Percentiles rank a stretch among this genome's conserved stretches.
Conservation (phyloP, 2,329 filamentous ascomycete species). For the Macrophomina pseudophaseolina region DNA sequence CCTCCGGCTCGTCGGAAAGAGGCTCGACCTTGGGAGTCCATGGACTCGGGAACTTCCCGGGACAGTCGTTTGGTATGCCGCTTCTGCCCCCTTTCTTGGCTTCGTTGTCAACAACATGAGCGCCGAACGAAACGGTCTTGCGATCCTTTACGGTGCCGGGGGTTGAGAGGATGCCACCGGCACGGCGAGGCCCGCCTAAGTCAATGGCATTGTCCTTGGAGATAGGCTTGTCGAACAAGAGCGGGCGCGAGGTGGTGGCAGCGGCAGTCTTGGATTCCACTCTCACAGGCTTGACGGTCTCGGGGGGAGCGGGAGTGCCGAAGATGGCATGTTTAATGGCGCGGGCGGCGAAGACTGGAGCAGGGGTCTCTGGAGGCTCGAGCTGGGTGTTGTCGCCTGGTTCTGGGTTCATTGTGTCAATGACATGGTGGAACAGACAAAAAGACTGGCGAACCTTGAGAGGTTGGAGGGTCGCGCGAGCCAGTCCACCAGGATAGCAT, state of each 20-base stretch:
- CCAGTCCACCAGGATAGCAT: conserved; percentile 46
- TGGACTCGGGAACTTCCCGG: conserved; percentile 57
- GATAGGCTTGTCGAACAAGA: not conserved
- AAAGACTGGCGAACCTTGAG: conserved; percentile 11
- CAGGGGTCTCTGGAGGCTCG: conserved; percentile 67
- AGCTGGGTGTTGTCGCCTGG: conserved; percentile 17
- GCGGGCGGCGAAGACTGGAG: conserved; percentile 69
- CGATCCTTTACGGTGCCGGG: conserved; percentile 63
- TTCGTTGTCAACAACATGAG: conserved; percentile 62
- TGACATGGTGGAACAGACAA: not conserved
- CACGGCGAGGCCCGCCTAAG: conserved; percentile 5
- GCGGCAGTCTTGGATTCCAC: not conserved
- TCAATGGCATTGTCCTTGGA: not conserved
- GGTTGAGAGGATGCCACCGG: conserved; percentile 66
- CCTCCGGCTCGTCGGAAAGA: conserved; percentile 32
- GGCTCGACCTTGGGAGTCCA: conserved; percentile 51
- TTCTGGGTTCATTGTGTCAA: conserved; percentile 18
- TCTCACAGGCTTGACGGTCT: conserved; percentile 32
- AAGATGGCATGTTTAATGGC: conserved; percentile 70
- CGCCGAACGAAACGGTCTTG: conserved; percentile 67
- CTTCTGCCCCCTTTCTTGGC: conserved; percentile 54
- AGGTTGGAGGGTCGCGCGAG: not conserved
- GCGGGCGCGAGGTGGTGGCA: not conserved
- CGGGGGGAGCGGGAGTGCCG: conserved; percentile 63
- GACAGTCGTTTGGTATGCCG: conserved; percentile 54